Evolutionary conservation across 768 basidiomycete genomes (phyloP).

Genomic region (Boletus sensibilis): DNA sequence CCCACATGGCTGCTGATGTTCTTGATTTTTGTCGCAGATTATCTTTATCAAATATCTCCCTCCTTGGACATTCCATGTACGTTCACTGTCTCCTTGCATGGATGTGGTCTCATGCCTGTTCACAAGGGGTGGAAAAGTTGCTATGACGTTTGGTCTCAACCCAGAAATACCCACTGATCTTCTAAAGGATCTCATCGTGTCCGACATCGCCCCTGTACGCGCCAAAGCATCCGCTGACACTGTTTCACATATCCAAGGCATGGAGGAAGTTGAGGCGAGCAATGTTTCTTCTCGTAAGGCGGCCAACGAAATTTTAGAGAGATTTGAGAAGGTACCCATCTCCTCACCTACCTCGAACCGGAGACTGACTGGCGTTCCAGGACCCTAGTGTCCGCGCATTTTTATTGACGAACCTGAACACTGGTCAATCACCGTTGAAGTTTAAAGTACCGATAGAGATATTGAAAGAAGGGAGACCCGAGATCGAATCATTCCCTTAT

Average conservation of each 20-base stretch:
- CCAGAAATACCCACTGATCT: slow-evolving; percentile 40
- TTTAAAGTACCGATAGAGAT: slow-evolving; percentile 77
- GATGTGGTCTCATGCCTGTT: slow-evolving; percentile 1
- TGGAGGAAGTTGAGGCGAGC: slow-evolving; percentile 68
- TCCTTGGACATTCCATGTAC: slow-evolving; percentile 91
- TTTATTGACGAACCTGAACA: slow-evolving; percentile 76
- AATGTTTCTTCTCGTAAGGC: slow-evolving; percentile 60
- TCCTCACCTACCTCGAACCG: too few species aligned
- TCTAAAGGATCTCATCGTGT: slow-evolving; percentile 63
- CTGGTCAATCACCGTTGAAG: slow-evolving; percentile 39
- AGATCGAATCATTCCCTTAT: slow-evolving; percentile 82
- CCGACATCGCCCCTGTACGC: slow-evolving; percentile 77
- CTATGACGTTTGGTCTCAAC: slow-evolving; percentile 64
- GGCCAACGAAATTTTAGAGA: slow-evolving; percentile 62
- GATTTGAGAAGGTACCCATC: slow-evolving; percentile 58
- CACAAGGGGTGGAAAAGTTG: slow-evolving; percentile 80
- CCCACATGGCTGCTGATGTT: slow-evolving; percentile 78
- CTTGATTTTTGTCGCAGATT: slow-evolving; percentile 59
- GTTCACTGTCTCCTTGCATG: slow-evolving; percentile 24
- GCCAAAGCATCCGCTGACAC: slow-evolving; percentile 63
- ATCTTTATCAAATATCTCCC: slow-evolving; percentile 57
- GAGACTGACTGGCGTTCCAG: slow-evolving; percentile 41
- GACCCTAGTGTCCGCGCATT: slow-evolving; percentile 75
- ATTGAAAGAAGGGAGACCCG: slow-evolving; percentile 55
- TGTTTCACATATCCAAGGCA: slow-evolving; percentile 60